Percentiles rank a stretch among this genome's conserved stretches.
phyloP scores from a whole-genome alignment of 345 rosid species.

The Dimocarpus longan region DNA sequence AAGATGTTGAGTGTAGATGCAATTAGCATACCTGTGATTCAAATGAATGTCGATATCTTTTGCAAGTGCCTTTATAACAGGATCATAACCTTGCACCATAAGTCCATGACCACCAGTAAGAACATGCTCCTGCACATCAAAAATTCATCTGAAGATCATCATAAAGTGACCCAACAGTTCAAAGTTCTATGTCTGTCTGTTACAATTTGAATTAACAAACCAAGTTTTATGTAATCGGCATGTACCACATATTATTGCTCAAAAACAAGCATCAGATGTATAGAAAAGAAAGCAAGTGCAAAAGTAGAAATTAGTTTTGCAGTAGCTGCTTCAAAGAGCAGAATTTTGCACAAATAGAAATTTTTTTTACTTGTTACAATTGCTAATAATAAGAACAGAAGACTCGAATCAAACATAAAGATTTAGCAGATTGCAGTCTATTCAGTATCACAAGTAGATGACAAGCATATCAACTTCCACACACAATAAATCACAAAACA shows the following conservation, averaged over 20 bases:
- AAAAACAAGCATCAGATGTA: background rate
- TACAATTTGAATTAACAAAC: no score
- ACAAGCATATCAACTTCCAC: background rate
- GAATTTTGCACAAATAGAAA: background rate
- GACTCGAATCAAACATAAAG: background rate
- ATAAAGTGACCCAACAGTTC: background rate
- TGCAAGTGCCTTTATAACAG: conserved; percentile 79
- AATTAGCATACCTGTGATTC: conserved; percentile 60
- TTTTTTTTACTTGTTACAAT: background rate
- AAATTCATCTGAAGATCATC: background rate
- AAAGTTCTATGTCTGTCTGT: background rate
- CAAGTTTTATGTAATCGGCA: background rate
- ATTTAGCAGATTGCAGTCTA: background rate
- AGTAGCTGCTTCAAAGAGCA: background rate
- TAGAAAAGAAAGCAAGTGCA: background rate
- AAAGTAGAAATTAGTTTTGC: background rate
- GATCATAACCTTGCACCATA: conserved; percentile 89
- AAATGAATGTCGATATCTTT: conserved; percentile 69
- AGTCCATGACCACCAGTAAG: conserved; percentile 95
- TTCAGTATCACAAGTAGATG: background rate
- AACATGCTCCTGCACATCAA: conserved; percentile 67
- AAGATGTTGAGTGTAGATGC: background rate
- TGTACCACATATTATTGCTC: background rate
- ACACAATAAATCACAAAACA: background rate
- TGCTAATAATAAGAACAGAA: background rate